Base-by-base conservation (phyloP, 2,329 filamentous ascomycete species). In the Pseudogymnoascus sp. region DNA sequence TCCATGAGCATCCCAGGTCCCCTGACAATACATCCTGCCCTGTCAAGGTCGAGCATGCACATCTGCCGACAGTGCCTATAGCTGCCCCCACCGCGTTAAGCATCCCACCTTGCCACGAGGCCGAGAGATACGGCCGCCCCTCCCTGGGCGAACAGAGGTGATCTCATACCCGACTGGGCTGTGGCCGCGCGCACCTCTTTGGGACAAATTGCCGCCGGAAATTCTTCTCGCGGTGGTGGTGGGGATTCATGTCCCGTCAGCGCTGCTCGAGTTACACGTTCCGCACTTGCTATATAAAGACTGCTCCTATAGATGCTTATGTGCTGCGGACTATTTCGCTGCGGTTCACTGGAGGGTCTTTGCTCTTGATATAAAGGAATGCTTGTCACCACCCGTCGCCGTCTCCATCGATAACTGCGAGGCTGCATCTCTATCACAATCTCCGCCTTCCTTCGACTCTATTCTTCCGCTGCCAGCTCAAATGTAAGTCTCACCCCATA, bases 291-390 rank as follows among this genome's bases (percentile, higher is more conserved):
- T 55, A 33, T 55, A 55, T 55, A 55, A 55, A 55, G 49, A 33
- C 49, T 55, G 49, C 28, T 55, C 28, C n/a, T 55, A 55, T 55
- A 55, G 49, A 55, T n/a, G n/a, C 49, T 55, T 55, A 55, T 55
- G 49, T 21, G 49, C 49, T 33, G 49, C 49, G 49, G 28, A 18
- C 28, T 55, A 55, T 33, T 55, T 52, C 45, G 23, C 45, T 33
- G 49, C 25, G 25, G 49, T 55, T 55, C 49, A 55, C 49, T 21
- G 16, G 49, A 55, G 49, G 49, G 49, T 55, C 49, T 33, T 21
- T 55, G 49, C 49, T 33, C 49, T 33, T 18, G 49, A 55, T 55
- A 55, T 55, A 55, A 55, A 55, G 49, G 49, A 55, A 33, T 55
- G 49, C 49, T 55, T 55, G 28, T 33, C 49, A 55, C 45, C 25